Conservation (phyloP, 352 stramenopile species). For the Pythium pyrilobum region DNA sequence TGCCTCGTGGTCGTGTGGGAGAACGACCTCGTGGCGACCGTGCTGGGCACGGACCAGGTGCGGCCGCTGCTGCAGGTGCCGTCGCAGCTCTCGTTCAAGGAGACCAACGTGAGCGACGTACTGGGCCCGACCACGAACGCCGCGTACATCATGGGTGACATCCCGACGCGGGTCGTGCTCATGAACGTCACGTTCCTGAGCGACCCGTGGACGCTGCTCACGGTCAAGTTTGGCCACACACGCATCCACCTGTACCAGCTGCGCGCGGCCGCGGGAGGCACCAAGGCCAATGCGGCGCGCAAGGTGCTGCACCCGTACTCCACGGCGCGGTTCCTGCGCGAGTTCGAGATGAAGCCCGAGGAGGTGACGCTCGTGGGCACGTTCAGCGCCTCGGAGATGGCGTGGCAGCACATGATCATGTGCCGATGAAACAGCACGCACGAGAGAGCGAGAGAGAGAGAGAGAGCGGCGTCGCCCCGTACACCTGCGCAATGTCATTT, state of each 20-base stretch:
- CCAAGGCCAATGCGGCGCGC: conserved; percentile 6
- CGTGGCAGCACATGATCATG: conserved; percentile 22
- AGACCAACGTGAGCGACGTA: conserved; percentile 1
- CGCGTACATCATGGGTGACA: conserved; percentile 14
- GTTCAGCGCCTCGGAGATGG: conserved; percentile 19
- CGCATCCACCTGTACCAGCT: conserved; percentile 22
- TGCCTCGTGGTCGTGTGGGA: conserved; percentile 25
- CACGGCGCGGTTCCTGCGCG: conserved; percentile 19
- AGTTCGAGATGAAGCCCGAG: conserved; percentile 24
- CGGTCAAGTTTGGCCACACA: conserved; percentile 18
- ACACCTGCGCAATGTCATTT: no score
- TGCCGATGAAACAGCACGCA: no score
- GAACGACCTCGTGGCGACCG: conserved; percentile 17
- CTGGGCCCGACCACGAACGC: conserved; percentile 3
- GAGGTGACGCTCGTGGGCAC: conserved; percentile 16
- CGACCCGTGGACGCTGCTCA: conserved; percentile 24
- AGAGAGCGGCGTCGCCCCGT: no score
- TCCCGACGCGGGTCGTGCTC: conserved; percentile 16
- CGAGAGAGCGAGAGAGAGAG: no score
- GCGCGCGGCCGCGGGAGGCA: neutral
- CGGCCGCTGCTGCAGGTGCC: conserved; percentile 9
- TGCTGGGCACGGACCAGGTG: conserved; percentile 12
- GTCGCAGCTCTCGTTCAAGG: conserved; percentile 13
- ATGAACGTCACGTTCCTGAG: conserved; percentile 29
- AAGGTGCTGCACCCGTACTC: conserved; percentile 26